Conservation (phyloP, 495 filamentous ascomycete species). For the Cladorrhinum samala region DNA sequence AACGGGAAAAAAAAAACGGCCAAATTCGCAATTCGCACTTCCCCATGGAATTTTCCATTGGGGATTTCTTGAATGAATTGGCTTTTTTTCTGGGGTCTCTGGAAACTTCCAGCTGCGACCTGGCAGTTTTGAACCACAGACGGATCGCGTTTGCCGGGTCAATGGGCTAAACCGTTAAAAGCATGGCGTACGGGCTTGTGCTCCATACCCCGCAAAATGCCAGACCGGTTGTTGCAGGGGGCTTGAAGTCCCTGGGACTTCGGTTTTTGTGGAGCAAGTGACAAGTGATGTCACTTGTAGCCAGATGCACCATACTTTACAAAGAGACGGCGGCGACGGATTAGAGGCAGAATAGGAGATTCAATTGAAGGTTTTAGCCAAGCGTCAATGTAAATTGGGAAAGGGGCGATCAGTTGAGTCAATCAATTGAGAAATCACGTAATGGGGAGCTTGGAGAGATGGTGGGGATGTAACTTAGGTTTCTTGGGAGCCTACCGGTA, state of each 20-base stretch:
- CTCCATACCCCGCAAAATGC: constrained; percentile 28
- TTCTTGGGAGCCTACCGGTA: too few species aligned
- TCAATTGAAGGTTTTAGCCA: constrained; percentile 24
- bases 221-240: constrained; percentile 1
- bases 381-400: too few species aligned
- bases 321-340: constrained; percentile 1
- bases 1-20: constrained; percentile 9
- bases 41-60: background rate
- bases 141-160: background rate
- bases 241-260: constrained; percentile 19
- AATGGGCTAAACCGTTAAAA: constrained; percentile 16
- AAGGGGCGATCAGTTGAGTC: constrained; percentile 11
- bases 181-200: constrained; percentile 15
- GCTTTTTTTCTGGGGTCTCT: too few species aligned
- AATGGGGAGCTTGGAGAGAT: constrained; percentile 1
- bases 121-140: background rate
- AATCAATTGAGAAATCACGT: constrained; percentile 22
- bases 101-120: constrained; percentile 4
- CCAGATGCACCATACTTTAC: background rate
- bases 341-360: constrained; percentile 1
- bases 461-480: too few species aligned
- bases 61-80: background rate
- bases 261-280: constrained; percentile 4
- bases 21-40: background rate
- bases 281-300: constrained; percentile 25